These are phyloP conservation scores for Acanthochlamys bracteata DNA, from an alignment of 106 monocot species.

Conservation along the genomic window DNA sequence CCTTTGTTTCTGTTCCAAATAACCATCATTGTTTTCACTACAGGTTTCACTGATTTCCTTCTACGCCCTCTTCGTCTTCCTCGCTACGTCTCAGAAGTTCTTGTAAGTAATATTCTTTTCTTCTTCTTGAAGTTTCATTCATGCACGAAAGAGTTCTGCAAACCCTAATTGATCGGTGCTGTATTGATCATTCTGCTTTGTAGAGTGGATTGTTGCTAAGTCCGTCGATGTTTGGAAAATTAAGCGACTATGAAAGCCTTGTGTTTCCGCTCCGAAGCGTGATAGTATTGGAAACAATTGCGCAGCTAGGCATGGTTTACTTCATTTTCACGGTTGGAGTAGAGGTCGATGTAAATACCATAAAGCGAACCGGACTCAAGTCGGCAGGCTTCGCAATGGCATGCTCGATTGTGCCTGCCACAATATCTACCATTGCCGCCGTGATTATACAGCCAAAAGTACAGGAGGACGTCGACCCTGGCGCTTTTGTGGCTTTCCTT, in stretches of 20 bases:
- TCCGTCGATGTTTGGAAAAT: conserved; percentile 26
- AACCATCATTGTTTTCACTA: conserved; percentile 1
- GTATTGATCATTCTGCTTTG: not conserved
- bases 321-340: conserved; percentile 11
- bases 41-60: conserved; percentile 1
- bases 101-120: no score
- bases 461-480: not conserved
- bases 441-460: not conserved
- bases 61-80: conserved; percentile 11
- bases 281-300: conserved; percentile 2
- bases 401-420: conserved; percentile 14
- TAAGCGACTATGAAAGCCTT: conserved; percentile 7
- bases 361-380: not conserved
- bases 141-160: not conserved
- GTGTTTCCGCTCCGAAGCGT: conserved; percentile 25
- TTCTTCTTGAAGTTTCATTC: not conserved
- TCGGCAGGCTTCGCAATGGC: not conserved
- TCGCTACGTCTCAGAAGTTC: conserved; percentile 2
- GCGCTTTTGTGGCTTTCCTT: conserved; percentile 19
- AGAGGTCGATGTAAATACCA: not conserved
- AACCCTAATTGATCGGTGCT: no score
- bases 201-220: conserved; percentile 41
- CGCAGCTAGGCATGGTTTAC: conserved; percentile 12
- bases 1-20: conserved; percentile 14
- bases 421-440: conserved; percentile 5